phyloP scores from a whole-genome alignment of 1,139 yeast genomes.

The Saccharomycopsis hybrid region DNA sequence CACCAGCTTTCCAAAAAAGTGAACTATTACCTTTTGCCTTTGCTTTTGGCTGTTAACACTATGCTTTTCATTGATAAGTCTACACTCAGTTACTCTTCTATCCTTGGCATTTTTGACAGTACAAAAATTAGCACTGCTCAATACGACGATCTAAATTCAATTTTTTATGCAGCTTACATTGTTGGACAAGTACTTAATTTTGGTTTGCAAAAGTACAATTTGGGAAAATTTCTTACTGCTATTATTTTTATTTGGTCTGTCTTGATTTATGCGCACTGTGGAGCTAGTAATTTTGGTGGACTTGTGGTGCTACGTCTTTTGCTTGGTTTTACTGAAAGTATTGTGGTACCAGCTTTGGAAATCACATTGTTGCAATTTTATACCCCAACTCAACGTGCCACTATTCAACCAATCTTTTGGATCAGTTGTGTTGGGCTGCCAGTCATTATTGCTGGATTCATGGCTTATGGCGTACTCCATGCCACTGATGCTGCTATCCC shows the following conservation, averaged over 20 bases:
- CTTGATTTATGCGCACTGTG: constrained; percentile 30
- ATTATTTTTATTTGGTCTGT: constrained; percentile 30
- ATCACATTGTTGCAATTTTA: constrained; percentile 33
- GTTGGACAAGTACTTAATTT: constrained; percentile 33
- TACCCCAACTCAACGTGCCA: constrained; percentile 31
- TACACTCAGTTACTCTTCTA: constrained; percentile 38
- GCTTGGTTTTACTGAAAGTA: constrained; percentile 33
- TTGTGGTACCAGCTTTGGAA: constrained; percentile 33
- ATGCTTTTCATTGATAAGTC: constrained; percentile 40
- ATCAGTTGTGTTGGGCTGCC: constrained; percentile 33
- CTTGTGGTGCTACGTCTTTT: constrained; percentile 32
- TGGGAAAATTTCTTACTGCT: constrained; percentile 28
- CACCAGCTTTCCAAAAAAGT: constrained; percentile 29
- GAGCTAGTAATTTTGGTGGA: constrained; percentile 31
- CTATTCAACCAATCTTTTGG: constrained; percentile 33
- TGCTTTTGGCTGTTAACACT: constrained; percentile 31
- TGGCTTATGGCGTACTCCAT: constrained; percentile 34
- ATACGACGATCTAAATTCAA: constrained; percentile 35
- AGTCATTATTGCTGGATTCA: constrained; percentile 33
- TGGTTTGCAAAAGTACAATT: constrained; percentile 33
- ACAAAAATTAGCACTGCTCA: constrained; percentile 32
- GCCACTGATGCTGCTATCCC: constrained; percentile 23
- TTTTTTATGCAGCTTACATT: constrained; percentile 40
- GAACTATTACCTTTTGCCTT: constrained; percentile 28
- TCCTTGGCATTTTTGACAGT: constrained; percentile 40